Base-by-base conservation (phyloP, 2,329 filamentous ascomycete genomes). In the Fusarium sp. region DNA sequence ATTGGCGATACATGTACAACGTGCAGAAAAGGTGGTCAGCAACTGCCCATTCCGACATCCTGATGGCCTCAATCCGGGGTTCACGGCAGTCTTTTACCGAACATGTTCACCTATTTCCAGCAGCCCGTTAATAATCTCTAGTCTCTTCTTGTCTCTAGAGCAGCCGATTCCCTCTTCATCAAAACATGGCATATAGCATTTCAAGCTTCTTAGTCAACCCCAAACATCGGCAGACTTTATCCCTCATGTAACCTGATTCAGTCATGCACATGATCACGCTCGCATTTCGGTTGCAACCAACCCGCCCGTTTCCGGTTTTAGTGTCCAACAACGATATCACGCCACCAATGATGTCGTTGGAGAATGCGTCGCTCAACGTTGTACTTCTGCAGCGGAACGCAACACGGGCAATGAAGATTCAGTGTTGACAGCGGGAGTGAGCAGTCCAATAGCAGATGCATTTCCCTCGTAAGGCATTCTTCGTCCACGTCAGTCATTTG, bases 21-120 rank as follows among this genome's bases (percentile, higher is more conserved):
- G 20, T 68, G 41, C 65, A 62, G 67, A 5, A 50, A 42, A 33
- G 63, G 65, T 68, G 65, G 65, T 68, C 65, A 68, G 65, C 55
- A 68, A 48, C 47, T 54, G 62, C 63, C 36, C 47, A 62, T 54
- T 61, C 10, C 15, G 36, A 42, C 45, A 31, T 44, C 3, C 14
- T 16, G n/a, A 24, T 31, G 58, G 63, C 65, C 65, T 62, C 41
- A 50, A 36, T 61, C 9, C 35, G 35, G n/a, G 8, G 15, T 28
- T 36, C 26, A 13, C 44, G 20, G 16, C 16, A 53, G 13, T 2
- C 13, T 18, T 3, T 7, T 22, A 1, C 7, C 8, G 1, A n/a
- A 54, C 14, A 54, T 8, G n/a, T 26, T 24, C 11, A 26, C n/a
- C 0, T 2, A 12, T 26, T 13, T 8, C 41, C n/a, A 26, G 1